A percentile compares a stretch with the other conserved stretches of the same genome.
phyloP scores from a whole-genome alignment of 225 moss, liverwort and hornwort species.

The Pseudoscleropodium purum region DNA sequence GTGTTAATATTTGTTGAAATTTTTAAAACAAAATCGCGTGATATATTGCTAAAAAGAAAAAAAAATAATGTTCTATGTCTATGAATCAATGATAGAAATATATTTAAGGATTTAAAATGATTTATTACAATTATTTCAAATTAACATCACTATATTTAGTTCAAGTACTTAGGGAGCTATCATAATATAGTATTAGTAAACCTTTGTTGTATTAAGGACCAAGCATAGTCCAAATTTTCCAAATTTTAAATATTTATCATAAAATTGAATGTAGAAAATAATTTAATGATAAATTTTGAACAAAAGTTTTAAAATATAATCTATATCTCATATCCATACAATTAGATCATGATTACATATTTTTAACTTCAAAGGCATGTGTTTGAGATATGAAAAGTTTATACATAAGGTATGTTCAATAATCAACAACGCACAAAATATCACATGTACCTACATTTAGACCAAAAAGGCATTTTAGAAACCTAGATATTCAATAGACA shows the following conservation, averaged over 20 bases:
- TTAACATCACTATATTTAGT: neutral
- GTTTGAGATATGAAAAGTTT: neutral
- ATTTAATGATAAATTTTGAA: neutral
- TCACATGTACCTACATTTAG: accelerated
- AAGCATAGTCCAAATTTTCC: neutral
- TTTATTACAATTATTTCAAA: neutral
- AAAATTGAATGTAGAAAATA: neutral
- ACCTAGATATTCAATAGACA: neutral
- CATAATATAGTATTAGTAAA: neutral
- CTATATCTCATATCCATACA: too few species aligned
- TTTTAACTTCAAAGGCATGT: neutral
- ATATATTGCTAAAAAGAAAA: neutral
- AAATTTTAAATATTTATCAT: neutral
- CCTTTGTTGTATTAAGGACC: neutral
- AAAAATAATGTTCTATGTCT: neutral
- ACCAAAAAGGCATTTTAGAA: neutral
- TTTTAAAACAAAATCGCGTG: neutral
- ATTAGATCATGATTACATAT: neutral
- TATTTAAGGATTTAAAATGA: neutral
- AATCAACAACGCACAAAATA: accelerated
- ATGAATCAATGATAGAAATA: neutral
- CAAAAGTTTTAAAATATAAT: neutral
- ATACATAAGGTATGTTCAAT: too few species aligned
- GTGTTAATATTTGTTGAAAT: neutral
- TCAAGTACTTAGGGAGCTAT: accelerated